phyloP scores from a whole-genome alignment of 1,284 basidiomycete genomes.

The Melampsora larici-populina region DNA sequence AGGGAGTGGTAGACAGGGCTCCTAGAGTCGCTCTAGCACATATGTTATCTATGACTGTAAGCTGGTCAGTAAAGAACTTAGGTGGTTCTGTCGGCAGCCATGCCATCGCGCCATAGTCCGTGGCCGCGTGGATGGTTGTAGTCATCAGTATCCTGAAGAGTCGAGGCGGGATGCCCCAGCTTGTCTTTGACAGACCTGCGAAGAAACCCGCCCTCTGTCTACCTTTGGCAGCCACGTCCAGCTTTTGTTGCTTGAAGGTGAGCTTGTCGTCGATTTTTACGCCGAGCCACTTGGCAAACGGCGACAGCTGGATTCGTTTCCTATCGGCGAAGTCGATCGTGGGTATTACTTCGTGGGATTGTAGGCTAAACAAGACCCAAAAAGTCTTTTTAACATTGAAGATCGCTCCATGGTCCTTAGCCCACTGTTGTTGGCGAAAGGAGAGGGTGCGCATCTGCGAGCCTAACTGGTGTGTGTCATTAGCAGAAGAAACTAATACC shows the following conservation, averaged over 20 bases:
- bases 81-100: neutral
- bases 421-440: too few relatives aligned
- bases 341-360: neutral
- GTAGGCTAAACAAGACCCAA: too few relatives aligned
- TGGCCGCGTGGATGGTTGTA: neutral
- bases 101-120: neutral
- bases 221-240: neutral
- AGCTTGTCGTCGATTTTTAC: too few relatives aligned
- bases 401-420: too few relatives aligned
- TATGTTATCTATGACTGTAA: too few relatives aligned
- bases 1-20: too few relatives aligned
- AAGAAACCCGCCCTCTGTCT: neutral
- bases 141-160: neutral
- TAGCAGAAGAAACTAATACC: too few relatives aligned
- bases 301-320: neutral
- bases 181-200: neutral
- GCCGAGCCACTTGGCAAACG: conserved; percentile 18
- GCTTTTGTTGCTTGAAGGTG: conserved; percentile 1
- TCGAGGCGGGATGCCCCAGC: neutral
- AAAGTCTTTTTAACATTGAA: too few relatives aligned
- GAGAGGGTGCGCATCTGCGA: too few relatives aligned
- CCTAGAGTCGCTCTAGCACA: too few relatives aligned
- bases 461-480: too few relatives aligned
- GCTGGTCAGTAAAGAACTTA: neutral
- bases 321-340: neutral